Evolutionary conservation across 805 yeast species (phyloP).

Genomic region (Torulaspora maleeae): DNA sequence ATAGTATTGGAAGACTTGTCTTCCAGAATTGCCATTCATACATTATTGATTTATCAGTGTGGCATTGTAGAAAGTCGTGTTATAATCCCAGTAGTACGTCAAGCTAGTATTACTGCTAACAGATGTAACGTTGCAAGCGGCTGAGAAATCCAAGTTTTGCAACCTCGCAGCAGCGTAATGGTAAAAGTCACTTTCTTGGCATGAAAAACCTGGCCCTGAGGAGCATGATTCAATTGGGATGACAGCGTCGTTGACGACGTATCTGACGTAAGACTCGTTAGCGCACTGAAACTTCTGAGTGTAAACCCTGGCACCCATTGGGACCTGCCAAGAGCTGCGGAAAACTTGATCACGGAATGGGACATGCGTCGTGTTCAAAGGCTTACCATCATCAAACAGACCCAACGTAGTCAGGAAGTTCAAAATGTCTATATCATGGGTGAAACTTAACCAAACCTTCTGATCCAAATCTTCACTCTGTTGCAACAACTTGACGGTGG

Average conservation of each 20-base stretch:
- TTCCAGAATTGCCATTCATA: too few relatives aligned
- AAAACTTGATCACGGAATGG: constrained; percentile 44
- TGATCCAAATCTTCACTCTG: constrained; percentile 47
- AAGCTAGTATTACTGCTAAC: constrained; percentile 21
- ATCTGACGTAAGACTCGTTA: constrained; percentile 43
- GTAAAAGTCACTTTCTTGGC: constrained; percentile 38
- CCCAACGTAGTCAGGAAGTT: constrained; percentile 63
- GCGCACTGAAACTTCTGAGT: constrained; percentile 47
- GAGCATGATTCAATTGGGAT: constrained; percentile 46
- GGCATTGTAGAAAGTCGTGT: constrained; percentile 17
- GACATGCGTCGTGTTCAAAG: constrained; percentile 42
- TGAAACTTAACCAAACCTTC: constrained; percentile 61
- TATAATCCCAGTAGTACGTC: constrained; percentile 25
- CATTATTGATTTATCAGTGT: constrained; percentile 9
- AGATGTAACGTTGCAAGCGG: constrained; percentile 31
- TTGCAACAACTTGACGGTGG: constrained; percentile 45
- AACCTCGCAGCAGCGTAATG: constrained; percentile 33
- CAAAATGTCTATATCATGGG: constrained; percentile 71
- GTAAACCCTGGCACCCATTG: constrained; percentile 54
- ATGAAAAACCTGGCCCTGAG: constrained; percentile 51
- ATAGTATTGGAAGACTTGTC: too few relatives aligned
- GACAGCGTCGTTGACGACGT: constrained; percentile 50
- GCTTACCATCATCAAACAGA: constrained; percentile 37
- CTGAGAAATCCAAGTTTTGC: constrained; percentile 30
- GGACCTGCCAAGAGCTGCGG: constrained; percentile 46